A percentile compares a stretch with the other conserved stretches of the same genome.
These are phyloP conservation scores for Fusarium humuli DNA, from an alignment of 2,329 filamentous ascomycete genomes.

Conservation along the genomic window DNA sequence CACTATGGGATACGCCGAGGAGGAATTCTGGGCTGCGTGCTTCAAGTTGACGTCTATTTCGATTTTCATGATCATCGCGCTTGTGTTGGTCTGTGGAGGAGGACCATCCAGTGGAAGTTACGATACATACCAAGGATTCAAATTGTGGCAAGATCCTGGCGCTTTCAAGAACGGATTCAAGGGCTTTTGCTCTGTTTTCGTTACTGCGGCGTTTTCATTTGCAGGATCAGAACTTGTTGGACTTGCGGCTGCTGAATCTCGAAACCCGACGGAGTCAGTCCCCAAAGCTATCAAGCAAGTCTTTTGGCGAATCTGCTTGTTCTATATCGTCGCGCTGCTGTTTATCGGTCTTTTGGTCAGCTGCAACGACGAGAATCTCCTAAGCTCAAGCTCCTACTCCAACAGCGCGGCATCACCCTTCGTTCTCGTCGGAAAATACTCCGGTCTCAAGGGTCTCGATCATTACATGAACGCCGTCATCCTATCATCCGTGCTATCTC, in stretches of 20 bases:
- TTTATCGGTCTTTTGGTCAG: conserved; percentile 60
- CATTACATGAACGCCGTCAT: conserved; percentile 67
- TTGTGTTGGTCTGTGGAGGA: conserved; percentile 69
- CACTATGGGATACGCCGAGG: conserved; percentile 63
- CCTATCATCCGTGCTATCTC: conserved; percentile 64
- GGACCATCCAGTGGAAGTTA: conserved; percentile 62
- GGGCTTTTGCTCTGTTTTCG: conserved; percentile 76
- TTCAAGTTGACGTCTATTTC: conserved; percentile 68
- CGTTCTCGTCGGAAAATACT: conserved; percentile 62
- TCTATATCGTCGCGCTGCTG: conserved; percentile 62
- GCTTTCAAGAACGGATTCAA: conserved; percentile 78
- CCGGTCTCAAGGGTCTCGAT: conserved; percentile 60
- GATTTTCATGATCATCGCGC: conserved; percentile 71
- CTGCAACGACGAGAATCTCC: conserved; percentile 57
- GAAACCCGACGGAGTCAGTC: conserved; percentile 75
- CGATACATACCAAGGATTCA: conserved; percentile 57
- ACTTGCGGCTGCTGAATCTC: conserved; percentile 75
- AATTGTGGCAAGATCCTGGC: conserved; percentile 52
- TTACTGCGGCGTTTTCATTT: conserved; percentile 76
- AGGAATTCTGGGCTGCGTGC: conserved; percentile 66
- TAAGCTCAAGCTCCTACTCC: conserved; percentile 45
- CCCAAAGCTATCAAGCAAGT: conserved; percentile 86
- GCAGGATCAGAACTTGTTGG: conserved; percentile 76
- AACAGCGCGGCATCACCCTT: conserved; percentile 57
- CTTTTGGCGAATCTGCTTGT: conserved; percentile 63